These are phyloP conservation scores for Malus hybrid DNA, from an alignment of 331 rosid species.

Conservation along the genomic window DNA sequence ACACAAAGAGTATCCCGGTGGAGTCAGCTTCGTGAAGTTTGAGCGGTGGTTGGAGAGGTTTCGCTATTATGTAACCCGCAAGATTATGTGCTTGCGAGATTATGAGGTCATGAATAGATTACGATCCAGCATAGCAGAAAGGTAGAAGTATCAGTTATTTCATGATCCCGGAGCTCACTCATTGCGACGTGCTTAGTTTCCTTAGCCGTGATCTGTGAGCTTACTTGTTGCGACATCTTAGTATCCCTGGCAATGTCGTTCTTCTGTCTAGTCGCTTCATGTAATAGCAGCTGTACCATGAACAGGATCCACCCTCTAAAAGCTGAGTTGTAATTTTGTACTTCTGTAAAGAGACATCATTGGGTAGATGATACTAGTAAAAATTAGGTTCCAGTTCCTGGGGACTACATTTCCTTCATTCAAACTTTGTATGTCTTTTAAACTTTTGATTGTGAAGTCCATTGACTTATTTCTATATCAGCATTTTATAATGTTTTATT, in stretches of 20 bases:
- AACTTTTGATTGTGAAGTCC: too few species aligned
- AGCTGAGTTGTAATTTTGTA: neutral
- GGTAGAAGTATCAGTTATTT: neutral
- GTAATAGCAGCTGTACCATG: conserved; percentile 18
- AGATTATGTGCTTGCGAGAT: conserved; percentile 15
- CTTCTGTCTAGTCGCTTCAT: conserved; percentile 12
- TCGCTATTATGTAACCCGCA: conserved; percentile 7
- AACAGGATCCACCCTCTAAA: conserved; percentile 13
- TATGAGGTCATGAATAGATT: conserved; percentile 8
- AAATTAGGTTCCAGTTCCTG: neutral
- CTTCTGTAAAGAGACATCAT: conserved; percentile 11
- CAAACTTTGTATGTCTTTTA: too few species aligned
- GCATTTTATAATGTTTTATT: too few species aligned
- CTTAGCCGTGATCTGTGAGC: conserved; percentile 3
- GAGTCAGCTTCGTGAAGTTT: conserved; percentile 3
- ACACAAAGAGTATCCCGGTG: neutral
- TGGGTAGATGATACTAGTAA: neutral
- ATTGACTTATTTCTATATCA: too few species aligned
- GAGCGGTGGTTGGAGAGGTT: neutral
- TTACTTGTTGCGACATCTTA: conserved; percentile 6
- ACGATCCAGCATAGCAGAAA: conserved; percentile 2
- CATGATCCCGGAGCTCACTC: conserved; percentile 2
- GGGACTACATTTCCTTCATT: too few species aligned
- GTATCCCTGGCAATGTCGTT: neutral
- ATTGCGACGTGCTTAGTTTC: conserved; percentile 4